Conservation (phyloP, 371 early-diverging fungal species). For the Dinochytrium kinnereticum region DNA sequence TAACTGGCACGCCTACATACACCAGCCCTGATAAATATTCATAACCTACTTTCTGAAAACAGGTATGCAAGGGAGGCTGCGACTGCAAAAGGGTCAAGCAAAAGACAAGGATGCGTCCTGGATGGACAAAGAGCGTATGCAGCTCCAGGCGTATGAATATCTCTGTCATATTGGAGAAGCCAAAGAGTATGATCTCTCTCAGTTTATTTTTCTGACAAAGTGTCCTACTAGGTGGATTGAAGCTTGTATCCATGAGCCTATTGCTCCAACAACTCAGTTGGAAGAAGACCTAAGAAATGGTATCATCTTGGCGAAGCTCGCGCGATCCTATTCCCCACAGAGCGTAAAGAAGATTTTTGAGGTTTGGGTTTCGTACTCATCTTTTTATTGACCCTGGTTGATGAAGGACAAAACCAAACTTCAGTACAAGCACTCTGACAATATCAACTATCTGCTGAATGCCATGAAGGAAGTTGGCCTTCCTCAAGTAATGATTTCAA, state of each 20-base stretch:
- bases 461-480: slow-evolving; percentile 83
- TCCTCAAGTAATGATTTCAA: slow-evolving; percentile 76
- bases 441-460: slow-evolving; percentile 94
- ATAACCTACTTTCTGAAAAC: too few relatives aligned
- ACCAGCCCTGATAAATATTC: too few relatives aligned
- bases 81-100: slow-evolving; percentile 36
- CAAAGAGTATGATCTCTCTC: slow-evolving; percentile 77
- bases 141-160: slow-evolving; percentile 97
- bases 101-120: slow-evolving; percentile 58
- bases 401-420: slow-evolving; percentile 73
- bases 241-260: slow-evolving; percentile 81
- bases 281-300: slow-evolving; percentile 96
- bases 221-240: slow-evolving; percentile 86
- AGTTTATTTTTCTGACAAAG: background rate
- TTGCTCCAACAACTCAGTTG: slow-evolving; percentile 76
- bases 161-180: slow-evolving; percentile 99
- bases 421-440: slow-evolving; percentile 98
- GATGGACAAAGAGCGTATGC: slow-evolving; percentile 95
- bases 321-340: slow-evolving; percentile 82
- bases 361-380: slow-evolving; percentile 44
- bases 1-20: too few relatives aligned
- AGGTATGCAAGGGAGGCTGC: slow-evolving; percentile 35
- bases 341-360: slow-evolving; percentile 89
- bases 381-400: too few relatives aligned
- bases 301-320: slow-evolving; percentile 91